Evolutionary conservation across 306 rosid species (phyloP).

Genomic region (Prunus campanulata): DNA sequence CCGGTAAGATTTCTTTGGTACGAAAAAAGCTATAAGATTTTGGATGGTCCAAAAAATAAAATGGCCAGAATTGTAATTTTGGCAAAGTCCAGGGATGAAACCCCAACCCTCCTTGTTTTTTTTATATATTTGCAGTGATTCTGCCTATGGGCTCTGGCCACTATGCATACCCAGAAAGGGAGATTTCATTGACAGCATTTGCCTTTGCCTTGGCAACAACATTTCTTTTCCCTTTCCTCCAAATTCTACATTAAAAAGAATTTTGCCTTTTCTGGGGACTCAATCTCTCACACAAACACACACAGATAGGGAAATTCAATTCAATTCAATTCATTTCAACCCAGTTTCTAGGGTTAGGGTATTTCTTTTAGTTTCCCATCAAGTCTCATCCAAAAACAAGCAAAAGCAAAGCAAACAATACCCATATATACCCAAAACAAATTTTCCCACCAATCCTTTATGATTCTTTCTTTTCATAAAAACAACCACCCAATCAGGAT

Average conservation of each 20-base stretch:
- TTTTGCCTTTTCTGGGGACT: conserved; percentile 2
- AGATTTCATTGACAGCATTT: conserved; percentile 17
- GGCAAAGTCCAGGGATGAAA: conserved; percentile 20
- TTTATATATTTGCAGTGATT: conserved; percentile 19
- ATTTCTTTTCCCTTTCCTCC: not conserved
- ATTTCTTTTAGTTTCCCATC: not conserved
- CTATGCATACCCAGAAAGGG: conserved; percentile 14
- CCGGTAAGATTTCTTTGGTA: no score
- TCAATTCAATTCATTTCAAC: not conserved
- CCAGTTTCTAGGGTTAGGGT: conserved; percentile 35
- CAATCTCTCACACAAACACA: not conserved
- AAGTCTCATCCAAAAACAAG: no score
- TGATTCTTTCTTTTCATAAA: conserved; percentile 38
- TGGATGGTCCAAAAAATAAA: not conserved
- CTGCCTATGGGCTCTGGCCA: not conserved
- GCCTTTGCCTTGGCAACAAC: not conserved
- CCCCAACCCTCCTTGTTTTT: not conserved
- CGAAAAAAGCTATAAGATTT: not conserved
- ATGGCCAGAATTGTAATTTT: conserved; percentile 28
- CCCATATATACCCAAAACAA: not conserved
- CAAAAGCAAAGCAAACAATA: not conserved
- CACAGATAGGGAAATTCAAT: not conserved
- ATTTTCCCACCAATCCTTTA: conserved; percentile 35
- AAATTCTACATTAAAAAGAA: not conserved
- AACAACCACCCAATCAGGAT: conserved; percentile 25